These are phyloP conservation scores for Mortierella sp. DNA, from an alignment of 371 early-diverging fungal genomes.

Conservation along the genomic window DNA sequence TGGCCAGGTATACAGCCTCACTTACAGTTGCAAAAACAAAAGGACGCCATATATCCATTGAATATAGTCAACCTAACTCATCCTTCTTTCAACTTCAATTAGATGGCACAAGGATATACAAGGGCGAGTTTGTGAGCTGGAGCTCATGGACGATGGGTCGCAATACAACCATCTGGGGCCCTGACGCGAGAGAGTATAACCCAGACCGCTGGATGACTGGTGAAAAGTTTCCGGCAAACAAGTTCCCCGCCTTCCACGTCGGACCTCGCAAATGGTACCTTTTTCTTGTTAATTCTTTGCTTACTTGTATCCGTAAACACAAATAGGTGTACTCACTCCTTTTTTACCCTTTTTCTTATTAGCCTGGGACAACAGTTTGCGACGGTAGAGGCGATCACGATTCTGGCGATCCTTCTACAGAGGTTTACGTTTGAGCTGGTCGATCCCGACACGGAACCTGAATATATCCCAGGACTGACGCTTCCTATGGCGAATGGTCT, in stretches of 20 bases:
- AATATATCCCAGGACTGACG: not conserved
- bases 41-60: too few relatives aligned
- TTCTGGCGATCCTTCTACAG: not conserved
- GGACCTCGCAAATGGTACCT: constrained; percentile 79
- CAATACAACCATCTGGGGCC: constrained; percentile 67
- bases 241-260: constrained; percentile 69
- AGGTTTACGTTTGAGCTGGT: constrained; percentile 44
- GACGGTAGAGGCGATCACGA: not conserved
- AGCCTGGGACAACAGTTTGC: constrained; percentile 4
- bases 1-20: constrained; percentile 61
- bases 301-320: too few relatives aligned
- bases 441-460: constrained; percentile 8
- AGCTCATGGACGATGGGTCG: constrained; percentile 66
- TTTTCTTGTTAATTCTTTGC: too few relatives aligned
- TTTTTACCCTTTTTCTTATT: not conserved
- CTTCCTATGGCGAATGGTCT: not conserved
- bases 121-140: constrained; percentile 69
- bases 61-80: not conserved
- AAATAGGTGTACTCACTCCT: too few relatives aligned
- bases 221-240: constrained; percentile 54
- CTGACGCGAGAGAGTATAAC: constrained; percentile 66
- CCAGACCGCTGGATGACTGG: constrained; percentile 75
- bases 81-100: not conserved
- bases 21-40: not conserved
- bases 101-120: constrained; percentile 72